Base-by-base conservation (phyloP, 257 asterid genomes). In the Solanum medicagineum region DNA sequence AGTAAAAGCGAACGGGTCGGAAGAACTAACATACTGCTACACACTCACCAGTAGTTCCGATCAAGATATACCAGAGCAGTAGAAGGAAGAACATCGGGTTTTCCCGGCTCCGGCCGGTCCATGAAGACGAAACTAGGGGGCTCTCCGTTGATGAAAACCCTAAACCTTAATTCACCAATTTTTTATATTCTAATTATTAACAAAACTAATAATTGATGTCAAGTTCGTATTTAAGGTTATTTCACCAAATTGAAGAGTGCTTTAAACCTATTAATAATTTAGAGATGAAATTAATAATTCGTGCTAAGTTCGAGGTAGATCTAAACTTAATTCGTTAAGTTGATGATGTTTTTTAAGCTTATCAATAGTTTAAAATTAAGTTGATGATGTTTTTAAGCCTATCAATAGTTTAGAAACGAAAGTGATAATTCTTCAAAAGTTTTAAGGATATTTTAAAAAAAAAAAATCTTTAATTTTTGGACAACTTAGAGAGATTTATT, bases 11-110 rank as follows among this genome's bases (percentile, higher is more conserved):
- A 15, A 8, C 45, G 22, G 90, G n/a, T 51, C 51, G 8, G 6
- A 51, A 10, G 54, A 22, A 17, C 4, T 4, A 32, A 85, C 24
- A 42, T 70, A 9, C 10, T 17, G 80, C 80, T 5, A 70, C 29
- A 19, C 49, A 40, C 91, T 77, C 49, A 94, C 98, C 99, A 94
- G 91, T 94, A 95, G 7, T 86, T 83, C 59, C 93, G 97, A 86
- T 95, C 94, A 83, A 94, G 99, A 81, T 95, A 94, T 26, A 91
- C 92, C 71, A 94, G 89, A 83, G 90, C 97, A 6, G 98, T 89
- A 71, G 95, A 89, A 20, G 97, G 98, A 82, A 87, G 85, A 24
- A 89, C 93, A 86, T 92, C 94, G 85, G 84, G 26, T 74, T 80
- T 81, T 86, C 85, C 88, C 53, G 54, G 83, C 69, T 66, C 65